Evolutionary conservation across 2,329 filamentous ascomycete genomes (phyloP).

Genomic region (Arthroderma sp.): DNA sequence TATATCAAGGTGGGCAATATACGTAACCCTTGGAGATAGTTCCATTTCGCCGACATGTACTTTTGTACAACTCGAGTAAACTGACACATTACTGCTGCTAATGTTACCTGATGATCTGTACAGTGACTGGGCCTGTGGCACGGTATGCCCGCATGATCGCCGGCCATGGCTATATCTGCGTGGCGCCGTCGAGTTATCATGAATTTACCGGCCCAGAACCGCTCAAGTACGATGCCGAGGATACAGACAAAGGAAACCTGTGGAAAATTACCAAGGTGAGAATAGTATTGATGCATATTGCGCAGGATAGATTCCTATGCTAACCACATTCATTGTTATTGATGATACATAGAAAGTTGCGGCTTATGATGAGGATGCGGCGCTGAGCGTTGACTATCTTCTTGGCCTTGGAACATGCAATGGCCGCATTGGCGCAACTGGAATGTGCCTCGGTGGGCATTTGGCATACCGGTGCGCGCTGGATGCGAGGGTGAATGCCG

Average conservation of each 20-base stretch:
- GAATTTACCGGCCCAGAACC: slow-evolving; percentile 72
- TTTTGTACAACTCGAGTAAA: not conserved
- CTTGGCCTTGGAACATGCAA: slow-evolving; percentile 65
- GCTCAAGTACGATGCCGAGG: slow-evolving; percentile 71
- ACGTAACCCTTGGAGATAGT: not conserved
- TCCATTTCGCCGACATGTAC: too few relatives aligned
- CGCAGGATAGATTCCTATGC: too few relatives aligned
- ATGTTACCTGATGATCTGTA: not conserved
- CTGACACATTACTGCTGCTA: not conserved
- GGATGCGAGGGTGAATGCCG: slow-evolving; percentile 61
- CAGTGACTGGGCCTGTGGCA: slow-evolving; percentile 79
- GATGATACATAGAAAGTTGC: slow-evolving; percentile 49
- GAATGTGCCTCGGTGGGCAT: slow-evolving; percentile 91
- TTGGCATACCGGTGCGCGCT: slow-evolving; percentile 62
- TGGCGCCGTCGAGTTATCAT: slow-evolving; percentile 80
- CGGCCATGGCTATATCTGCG: slow-evolving; percentile 85
- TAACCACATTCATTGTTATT: not conserved
- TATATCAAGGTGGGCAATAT: slow-evolving; percentile 64
- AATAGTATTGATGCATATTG: not conserved
- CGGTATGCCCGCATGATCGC: slow-evolving; percentile 86
- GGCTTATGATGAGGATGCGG: slow-evolving; percentile 73
- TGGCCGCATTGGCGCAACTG: slow-evolving; percentile 63
- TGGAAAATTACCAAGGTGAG: slow-evolving; percentile 68
- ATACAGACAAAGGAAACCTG: slow-evolving; percentile 75
- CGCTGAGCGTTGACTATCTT: slow-evolving; percentile 54